Percentiles rank a stretch among this genome's conserved stretches.
These are phyloP conservation scores for Kluyveromyces aestuarii DNA, from an alignment of 805 yeast genomes.

Conservation along the genomic window DNA sequence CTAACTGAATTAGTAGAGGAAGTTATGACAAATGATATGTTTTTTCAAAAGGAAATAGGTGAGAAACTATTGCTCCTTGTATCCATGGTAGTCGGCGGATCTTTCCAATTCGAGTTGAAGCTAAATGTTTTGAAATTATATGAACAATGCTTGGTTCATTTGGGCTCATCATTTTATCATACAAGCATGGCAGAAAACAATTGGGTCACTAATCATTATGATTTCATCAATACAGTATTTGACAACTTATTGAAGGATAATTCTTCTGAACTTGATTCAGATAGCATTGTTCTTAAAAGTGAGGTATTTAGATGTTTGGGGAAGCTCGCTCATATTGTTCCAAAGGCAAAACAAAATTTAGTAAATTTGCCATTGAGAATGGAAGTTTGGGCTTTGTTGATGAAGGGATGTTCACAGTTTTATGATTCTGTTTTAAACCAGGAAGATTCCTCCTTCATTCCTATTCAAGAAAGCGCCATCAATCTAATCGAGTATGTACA, in stretches of 20 bases:
- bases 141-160: slow-evolving; percentile 42
- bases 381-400: background rate
- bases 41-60: slow-evolving; percentile 69
- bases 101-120: slow-evolving; percentile 31
- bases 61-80: slow-evolving; percentile 43
- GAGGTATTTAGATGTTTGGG: background rate
- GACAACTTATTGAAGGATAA: slow-evolving; percentile 6
- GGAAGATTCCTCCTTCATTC: slow-evolving; percentile 11
- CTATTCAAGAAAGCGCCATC: slow-evolving; percentile 11
- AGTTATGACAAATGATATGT: slow-evolving; percentile 75
- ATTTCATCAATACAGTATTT: slow-evolving; percentile 18
- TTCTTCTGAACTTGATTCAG: background rate
- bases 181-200: slow-evolving; percentile 28
- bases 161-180: slow-evolving; percentile 19
- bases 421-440: slow-evolving; percentile 8
- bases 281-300: slow-evolving; percentile 9
- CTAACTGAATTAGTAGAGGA: slow-evolving; percentile 79
- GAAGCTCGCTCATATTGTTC: slow-evolving; percentile 1
- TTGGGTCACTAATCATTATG: slow-evolving; percentile 10
- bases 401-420: background rate
- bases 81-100: slow-evolving; percentile 30
- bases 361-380: background rate
- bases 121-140: slow-evolving; percentile 43
- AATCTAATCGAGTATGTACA: slow-evolving; percentile 9
- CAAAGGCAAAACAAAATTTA: background rate